Base-by-base conservation (phyloP, 371 early-diverging fungal genomes). In the Cokeromyces recurvatus region DNA sequence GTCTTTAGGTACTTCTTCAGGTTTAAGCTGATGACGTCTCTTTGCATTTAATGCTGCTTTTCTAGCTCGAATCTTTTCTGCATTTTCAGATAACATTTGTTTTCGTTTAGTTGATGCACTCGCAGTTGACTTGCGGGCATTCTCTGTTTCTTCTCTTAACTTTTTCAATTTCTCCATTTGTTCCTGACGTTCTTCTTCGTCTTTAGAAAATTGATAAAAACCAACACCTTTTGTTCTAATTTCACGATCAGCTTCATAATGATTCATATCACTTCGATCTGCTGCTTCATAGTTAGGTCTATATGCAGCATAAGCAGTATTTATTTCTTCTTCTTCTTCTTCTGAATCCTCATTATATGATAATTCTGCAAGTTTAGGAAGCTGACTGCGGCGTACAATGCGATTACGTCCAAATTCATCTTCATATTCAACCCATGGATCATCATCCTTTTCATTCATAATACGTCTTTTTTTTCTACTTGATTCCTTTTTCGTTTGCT, bases 381-480 rank as follows among this genome's bases (percentile, higher is more conserved):
- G 38, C 46, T 87, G 71, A 22, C 85, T 84, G 46, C 68, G 74
- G 35, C 89, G 74, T 12, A 87, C 72, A 5, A 84, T 64, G n/a
- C 87, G 76, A 21, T 87, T 82, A 15, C 91, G 68, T 3, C 89
- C 89, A 74, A 85, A 91, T 46, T 89, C 87, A 64, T 91, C 91
- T 5, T 75, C 74, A 51, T 83, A 79, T 43, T 89, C 89, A 2
- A 91, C 81, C 87, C 88, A 87, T 7, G 88, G 85, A 72, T 88
- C 89, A 6, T 69, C 57, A 21, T 77, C 65, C 1, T 66, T 56
- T 11, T 55, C 34, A 1, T 34, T 16, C 1, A 32, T 25, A 5
- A 19, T 24, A 2, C 36, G 47, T 31, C 16, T 40, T 48, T 37
- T 38, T 34, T 38, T 59, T 39, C 14, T 44, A 43, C n/a, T n/a